phyloP scores from a whole-genome alignment of 495 filamentous ascomycete species.

The Penicillium ucsense region DNA sequence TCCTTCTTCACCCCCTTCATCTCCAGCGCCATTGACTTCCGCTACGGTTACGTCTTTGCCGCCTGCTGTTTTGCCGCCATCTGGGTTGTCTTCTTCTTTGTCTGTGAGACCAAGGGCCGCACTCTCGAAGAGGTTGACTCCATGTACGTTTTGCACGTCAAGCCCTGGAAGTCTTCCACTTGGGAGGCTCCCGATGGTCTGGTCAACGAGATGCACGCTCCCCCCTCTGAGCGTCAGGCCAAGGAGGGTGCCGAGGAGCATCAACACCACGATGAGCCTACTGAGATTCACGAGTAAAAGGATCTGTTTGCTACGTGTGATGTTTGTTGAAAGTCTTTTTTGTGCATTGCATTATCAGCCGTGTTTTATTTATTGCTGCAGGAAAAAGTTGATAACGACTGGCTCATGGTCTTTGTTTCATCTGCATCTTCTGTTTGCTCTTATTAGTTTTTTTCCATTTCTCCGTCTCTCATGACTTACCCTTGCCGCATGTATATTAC shows the following conservation, averaged over 20 bases:
- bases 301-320: not conserved
- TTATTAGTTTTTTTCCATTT: not conserved
- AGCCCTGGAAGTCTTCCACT: conserved; percentile 52
- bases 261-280: conserved; percentile 17
- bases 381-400: not conserved
- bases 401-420: not conserved
- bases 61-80: conserved; percentile 54
- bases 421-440: conserved; percentile 4
- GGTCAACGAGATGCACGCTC: conserved; percentile 22
- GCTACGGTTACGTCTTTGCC: conserved; percentile 75
- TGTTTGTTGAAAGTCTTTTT: not conserved
- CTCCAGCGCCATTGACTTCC: conserved; percentile 54
- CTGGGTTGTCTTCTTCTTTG: conserved; percentile 68
- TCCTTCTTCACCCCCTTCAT: conserved; percentile 80
- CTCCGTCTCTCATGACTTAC: no score
- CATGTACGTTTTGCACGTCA: conserved; percentile 66
- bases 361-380: no score
- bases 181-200: conserved; percentile 47
- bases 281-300: conserved; percentile 11
- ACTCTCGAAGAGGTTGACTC: conserved; percentile 75
- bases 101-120: conserved; percentile 59
- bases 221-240: conserved; percentile 1
- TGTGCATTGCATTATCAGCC: not conserved
- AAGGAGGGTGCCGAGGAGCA: conserved; percentile 17
- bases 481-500: conserved; percentile 10